Conservation (phyloP, 176 grass and related monocot genomes). For the Carex littledalei region DNA sequence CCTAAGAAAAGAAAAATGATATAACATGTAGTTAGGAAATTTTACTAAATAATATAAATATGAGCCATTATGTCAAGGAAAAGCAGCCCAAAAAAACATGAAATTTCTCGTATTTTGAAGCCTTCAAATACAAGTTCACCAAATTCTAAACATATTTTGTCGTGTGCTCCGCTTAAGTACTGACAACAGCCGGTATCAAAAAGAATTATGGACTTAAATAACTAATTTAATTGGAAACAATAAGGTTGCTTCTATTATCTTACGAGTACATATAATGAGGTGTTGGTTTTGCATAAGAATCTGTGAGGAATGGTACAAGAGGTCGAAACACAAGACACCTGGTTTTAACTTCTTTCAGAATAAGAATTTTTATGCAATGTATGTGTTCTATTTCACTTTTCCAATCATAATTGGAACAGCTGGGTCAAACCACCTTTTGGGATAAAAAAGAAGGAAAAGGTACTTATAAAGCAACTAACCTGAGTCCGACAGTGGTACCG, state of each 20-base stretch:
- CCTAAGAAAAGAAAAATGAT: constrained; percentile 36
- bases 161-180: neutral
- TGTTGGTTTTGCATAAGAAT: neutral
- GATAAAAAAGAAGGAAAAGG: neutral
- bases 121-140: neutral
- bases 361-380: neutral
- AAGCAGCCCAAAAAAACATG: neutral
- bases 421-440: constrained; percentile 1
- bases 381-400: neutral
- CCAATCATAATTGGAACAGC: neutral
- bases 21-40: neutral
- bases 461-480: constrained; percentile 41
- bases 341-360: neutral
- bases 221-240: neutral
- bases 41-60: neutral
- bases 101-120: neutral
- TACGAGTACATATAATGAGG: neutral
- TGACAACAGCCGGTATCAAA: neutral
- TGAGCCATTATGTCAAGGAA: neutral
- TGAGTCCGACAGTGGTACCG: constrained; percentile 90
- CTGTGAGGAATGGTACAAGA: neutral
- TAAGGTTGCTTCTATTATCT: neutral
- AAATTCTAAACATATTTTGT: neutral
- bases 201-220: neutral
- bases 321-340: neutral